A percentile compares a stretch with the other conserved stretches of the same genome.
phyloP scores from a whole-genome alignment of 192 early-diverging fungal genomes.

The Allomyces macrogynus region DNA sequence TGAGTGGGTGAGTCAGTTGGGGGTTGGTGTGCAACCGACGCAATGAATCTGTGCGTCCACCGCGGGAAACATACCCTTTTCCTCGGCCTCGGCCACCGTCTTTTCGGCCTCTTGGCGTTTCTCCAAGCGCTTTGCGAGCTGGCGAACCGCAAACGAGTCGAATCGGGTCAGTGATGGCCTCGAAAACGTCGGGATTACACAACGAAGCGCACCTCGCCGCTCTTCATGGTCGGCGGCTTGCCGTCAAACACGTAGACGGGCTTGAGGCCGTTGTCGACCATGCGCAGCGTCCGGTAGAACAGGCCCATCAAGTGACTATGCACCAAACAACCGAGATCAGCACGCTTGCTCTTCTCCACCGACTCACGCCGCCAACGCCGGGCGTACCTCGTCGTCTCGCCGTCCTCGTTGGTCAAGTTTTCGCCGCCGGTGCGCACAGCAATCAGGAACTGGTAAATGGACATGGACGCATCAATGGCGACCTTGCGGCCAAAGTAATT shows the following conservation, averaged over 20 bases:
- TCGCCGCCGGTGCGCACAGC: conserved; percentile 82
- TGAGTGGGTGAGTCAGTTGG: not conserved
- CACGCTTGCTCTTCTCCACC: not conserved
- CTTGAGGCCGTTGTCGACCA: conserved; percentile 93
- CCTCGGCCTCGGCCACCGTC: conserved; percentile 48
- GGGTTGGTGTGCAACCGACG: no score
- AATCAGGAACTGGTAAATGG: conserved; percentile 96
- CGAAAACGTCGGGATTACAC: not conserved
- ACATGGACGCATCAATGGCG: conserved; percentile 94
- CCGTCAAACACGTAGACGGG: conserved; percentile 97
- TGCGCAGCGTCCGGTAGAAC: conserved; percentile 86
- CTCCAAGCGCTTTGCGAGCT: conserved; percentile 51
- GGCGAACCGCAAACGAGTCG: not conserved
- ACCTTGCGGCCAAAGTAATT: conserved; percentile 85
- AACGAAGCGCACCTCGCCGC: conserved; percentile 54
- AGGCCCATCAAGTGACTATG: conserved; percentile 84
- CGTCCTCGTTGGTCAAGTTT: conserved; percentile 67
- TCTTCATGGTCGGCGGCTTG: conserved; percentile 81
- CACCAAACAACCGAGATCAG: not conserved
- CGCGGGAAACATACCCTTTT: conserved; percentile 26
- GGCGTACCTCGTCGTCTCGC: conserved; percentile 78
- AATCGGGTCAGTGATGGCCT: not conserved
- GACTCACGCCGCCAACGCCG: no score
- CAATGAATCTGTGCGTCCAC: no score
- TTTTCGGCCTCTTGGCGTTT: conserved; percentile 46